These are phyloP conservation scores for Trametes versicolor DNA, from an alignment of 1,284 basidiomycete genomes.

Conservation along the genomic window DNA sequence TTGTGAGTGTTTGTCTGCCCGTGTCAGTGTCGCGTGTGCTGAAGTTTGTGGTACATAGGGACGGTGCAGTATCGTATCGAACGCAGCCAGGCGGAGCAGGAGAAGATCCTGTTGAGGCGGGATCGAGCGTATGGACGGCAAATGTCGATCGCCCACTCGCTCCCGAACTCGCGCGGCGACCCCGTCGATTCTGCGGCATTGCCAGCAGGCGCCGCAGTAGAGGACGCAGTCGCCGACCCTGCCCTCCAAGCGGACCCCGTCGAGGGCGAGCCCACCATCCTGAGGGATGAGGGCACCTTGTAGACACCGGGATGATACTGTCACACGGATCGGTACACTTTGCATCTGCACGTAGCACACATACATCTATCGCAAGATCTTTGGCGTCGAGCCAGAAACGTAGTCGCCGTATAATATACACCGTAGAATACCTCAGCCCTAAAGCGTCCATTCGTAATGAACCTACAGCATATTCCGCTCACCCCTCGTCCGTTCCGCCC, in stretches of 20 bases:
- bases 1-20: slow-evolving; percentile 48
- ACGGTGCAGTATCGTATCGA: slow-evolving; percentile 60
- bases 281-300: background rate
- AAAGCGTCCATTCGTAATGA: slow-evolving; percentile 5
- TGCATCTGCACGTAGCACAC: background rate
- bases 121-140: slow-evolving; percentile 49
- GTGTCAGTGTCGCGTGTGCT: background rate
- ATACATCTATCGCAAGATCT: background rate
- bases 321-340: background rate
- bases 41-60: slow-evolving; percentile 52
- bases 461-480: slow-evolving; percentile 8
- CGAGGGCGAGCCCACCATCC: background rate
- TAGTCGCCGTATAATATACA: slow-evolving; percentile 17
- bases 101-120: slow-evolving; percentile 46
- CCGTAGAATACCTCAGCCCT: slow-evolving; percentile 12
- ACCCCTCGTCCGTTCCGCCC: background rate
- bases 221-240: background rate
- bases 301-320: background rate
- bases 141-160: slow-evolving; percentile 39
- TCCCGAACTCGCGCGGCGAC: background rate
- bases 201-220: background rate
- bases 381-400: slow-evolving; percentile 5
- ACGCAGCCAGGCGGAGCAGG: slow-evolving; percentile 45
- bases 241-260: background rate
- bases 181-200: background rate